Evolutionary conservation across 2,329 filamentous ascomycete species (phyloP).

Genomic region (Sordariomycetes sp.): DNA sequence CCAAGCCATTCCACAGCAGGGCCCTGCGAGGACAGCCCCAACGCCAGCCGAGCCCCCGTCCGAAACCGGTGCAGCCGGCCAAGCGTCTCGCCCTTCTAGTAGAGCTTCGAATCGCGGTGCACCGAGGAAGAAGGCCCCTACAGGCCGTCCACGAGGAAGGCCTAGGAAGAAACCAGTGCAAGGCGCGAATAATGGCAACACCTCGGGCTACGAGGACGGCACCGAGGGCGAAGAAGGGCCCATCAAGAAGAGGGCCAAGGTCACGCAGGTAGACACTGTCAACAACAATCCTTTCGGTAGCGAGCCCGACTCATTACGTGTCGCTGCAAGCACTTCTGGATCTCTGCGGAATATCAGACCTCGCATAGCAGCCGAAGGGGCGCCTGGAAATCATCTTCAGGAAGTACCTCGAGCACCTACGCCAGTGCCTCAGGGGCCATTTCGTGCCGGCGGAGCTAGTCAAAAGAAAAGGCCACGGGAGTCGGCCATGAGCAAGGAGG

Average conservation of each 20-base stretch:
- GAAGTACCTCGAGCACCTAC: constrained; percentile 70
- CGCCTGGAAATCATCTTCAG: constrained; percentile 47
- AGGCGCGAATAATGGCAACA: too few species aligned
- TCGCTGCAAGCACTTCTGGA: constrained; percentile 84
- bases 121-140: constrained; percentile 30
- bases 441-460: constrained; percentile 2
- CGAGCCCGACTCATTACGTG: constrained; percentile 70
- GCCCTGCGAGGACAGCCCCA: constrained; percentile 25
- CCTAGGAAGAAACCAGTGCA: constrained; percentile 44
- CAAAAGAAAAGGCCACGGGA: constrained; percentile 25
- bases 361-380: constrained; percentile 34
- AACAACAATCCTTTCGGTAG: constrained; percentile 63
- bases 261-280: constrained; percentile 64
- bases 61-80: constrained; percentile 11
- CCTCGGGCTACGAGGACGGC: constrained; percentile 63
- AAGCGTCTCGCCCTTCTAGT: constrained; percentile 48
- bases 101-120: constrained; percentile 40
- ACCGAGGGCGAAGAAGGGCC: constrained; percentile 49
- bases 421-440: constrained; percentile 50
- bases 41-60: constrained; percentile 16
- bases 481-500: constrained; percentile 47
- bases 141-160: constrained; percentile 45
- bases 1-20: constrained; percentile 5
- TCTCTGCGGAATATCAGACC: constrained; percentile 81
- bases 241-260: constrained; percentile 66